A percentile compares a stretch with the other conserved stretches of the same genome.
These are phyloP conservation scores for Nitzschia sp. DNA, from an alignment of 108 stramenopile species.

Conservation along the genomic window DNA sequence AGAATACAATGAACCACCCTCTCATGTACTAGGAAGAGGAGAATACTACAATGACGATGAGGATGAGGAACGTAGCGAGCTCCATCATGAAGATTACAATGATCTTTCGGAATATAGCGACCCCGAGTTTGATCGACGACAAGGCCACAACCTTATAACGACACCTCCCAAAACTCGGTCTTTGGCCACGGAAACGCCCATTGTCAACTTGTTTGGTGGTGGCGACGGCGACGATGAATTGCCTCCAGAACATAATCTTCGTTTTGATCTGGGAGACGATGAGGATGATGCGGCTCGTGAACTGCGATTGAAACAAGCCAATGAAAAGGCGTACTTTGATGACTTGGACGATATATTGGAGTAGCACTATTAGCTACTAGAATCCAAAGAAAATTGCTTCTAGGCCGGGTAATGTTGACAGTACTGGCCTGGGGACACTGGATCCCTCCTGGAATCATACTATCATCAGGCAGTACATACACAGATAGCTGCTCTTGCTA, in stretches of 20 bases:
- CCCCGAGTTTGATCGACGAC: not conserved
- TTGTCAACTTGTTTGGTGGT: not conserved
- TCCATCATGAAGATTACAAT: too few species aligned
- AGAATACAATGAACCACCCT: too few species aligned
- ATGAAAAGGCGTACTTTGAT: constrained; percentile 30
- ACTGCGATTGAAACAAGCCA: constrained; percentile 13
- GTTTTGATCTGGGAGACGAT: constrained; percentile 7
- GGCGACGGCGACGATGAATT: not conserved
- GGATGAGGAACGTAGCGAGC: not conserved
- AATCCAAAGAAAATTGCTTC: too few species aligned
- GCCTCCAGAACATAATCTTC: not conserved
- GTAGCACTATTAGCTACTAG: too few species aligned
- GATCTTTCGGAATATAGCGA: too few species aligned
- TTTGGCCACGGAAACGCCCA: not conserved
- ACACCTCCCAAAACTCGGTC: not conserved
- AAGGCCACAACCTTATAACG: not conserved
- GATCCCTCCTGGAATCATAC: too few species aligned
- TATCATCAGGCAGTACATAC: too few species aligned
- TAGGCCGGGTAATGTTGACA: too few species aligned
- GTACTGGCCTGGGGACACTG: too few species aligned
- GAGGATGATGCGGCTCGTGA: constrained; percentile 17
- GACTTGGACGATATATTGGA: constrained; percentile 32
- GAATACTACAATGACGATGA: constrained; percentile 2
- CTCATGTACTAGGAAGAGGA: too few species aligned
- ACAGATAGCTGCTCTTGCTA: too few species aligned